Base-by-base conservation (phyloP, 2,329 filamentous ascomycete genomes). In the Phialophora tarda region DNA sequence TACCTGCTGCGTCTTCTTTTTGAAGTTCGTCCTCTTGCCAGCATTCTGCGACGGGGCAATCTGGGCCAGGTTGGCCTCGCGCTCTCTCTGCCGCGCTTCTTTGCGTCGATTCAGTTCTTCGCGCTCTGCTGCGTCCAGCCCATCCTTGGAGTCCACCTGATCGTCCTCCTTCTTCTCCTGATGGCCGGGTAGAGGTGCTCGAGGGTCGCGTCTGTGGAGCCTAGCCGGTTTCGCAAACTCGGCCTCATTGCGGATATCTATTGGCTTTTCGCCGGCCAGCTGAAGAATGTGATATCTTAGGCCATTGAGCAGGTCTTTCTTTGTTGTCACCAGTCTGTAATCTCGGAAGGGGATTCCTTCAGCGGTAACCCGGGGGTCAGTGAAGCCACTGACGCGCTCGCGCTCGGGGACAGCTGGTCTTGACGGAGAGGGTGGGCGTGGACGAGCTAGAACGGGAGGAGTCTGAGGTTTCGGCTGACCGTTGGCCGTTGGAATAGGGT, bases 181-280 rank as follows among this genome's bases (percentile, higher is more conserved):
- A 72, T 51, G 74, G 71, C 61, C 79, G 71, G 69, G 85, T 0
- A 88, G 82, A 55, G 84, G 88, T 73, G 88, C 89, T 73, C 89
- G 87, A 21, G 93, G 92, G 76, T 97, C 93, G 64, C 95, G 90
- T 69, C 95, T 89, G 76, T 98, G 93, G 44, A 99, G 82, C 44
- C 92, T 89, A 34, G 98, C 91, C 0, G 95, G 95, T 30, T 93
- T 88, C 21, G 91, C 90, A 75, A 98, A 99, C 59, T 96, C 88
- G 5, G 88, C 83, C 71, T 94, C 89, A 74, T 98, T 89, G 67
- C 92, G 83, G 34, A 88, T 85, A 72, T 90, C 89, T 68, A 87
- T 80, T n/a, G 75, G 80, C 69, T 83, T 83, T 73, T 88, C 88
- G 59, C 85, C 82, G 69, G 90, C 84, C 63, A 99, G 88, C 72